phyloP scores from a whole-genome alignment of 1,284 basidiomycete genomes.

The Pholiota adiposa region DNA sequence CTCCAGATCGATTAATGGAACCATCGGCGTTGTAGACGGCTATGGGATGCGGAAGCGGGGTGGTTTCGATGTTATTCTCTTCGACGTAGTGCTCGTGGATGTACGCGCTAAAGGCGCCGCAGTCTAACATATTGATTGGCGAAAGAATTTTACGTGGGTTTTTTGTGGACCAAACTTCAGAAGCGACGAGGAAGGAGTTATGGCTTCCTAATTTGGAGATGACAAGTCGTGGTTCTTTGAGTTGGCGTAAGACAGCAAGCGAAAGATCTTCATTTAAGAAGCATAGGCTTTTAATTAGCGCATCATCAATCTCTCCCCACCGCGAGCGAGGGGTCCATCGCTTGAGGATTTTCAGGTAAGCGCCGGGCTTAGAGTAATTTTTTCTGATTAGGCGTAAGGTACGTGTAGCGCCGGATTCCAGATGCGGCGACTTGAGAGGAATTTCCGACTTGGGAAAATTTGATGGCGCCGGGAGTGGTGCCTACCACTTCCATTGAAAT shows the following conservation, averaged over 20 bases:
- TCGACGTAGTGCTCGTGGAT: constrained; percentile 13
- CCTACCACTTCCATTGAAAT: too few species aligned
- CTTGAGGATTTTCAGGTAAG: background rate
- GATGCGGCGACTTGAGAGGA: too few species aligned
- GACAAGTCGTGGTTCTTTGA: background rate
- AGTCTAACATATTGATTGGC: background rate
- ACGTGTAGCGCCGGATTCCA: too few species aligned
- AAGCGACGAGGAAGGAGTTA: background rate
- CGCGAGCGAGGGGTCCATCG: background rate
- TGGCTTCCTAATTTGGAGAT: background rate
- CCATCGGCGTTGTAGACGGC: constrained; percentile 30
- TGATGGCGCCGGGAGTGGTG: too few species aligned
- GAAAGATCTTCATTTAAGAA: background rate
- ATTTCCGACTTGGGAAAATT: too few species aligned
- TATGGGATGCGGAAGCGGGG: constrained; percentile 19
- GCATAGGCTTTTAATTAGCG: background rate
- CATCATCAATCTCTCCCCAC: background rate
- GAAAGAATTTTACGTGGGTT: background rate
- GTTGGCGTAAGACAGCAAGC: background rate
- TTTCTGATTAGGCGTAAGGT: too few species aligned
- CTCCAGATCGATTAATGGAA: constrained; percentile 27
- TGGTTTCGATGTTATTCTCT: constrained; percentile 15
- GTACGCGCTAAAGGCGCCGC: background rate
- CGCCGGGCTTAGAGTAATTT: background rate
- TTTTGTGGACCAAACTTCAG: background rate